These are phyloP conservation scores for Phytophthora megakarya DNA, from an alignment of 352 stramenopile genomes.

Conservation along the genomic window DNA sequence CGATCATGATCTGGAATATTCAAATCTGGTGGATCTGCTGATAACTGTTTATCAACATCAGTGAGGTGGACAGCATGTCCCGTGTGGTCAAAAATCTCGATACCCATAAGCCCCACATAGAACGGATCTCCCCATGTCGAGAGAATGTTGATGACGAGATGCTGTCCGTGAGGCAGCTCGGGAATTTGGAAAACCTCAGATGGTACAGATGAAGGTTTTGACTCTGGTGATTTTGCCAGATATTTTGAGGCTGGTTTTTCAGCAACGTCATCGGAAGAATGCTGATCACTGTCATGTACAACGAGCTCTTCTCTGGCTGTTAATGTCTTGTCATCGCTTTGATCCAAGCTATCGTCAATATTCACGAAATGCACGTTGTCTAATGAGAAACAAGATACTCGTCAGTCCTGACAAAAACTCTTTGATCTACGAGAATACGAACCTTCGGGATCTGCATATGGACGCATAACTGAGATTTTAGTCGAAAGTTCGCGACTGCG, in stretches of 20 bases:
- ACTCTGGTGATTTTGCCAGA: conserved; percentile 19
- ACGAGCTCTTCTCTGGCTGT: conserved; percentile 14
- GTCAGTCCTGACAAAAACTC: not conserved
- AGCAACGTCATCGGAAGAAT: not conserved
- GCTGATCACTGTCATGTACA: conserved; percentile 3
- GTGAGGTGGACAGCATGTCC: conserved; percentile 67
- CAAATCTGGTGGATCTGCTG: conserved; percentile 78
- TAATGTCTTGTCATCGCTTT: conserved; percentile 7
- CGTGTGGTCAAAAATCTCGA: conserved; percentile 89
- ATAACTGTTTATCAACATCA: conserved; percentile 71
- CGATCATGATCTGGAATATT: conserved; percentile 82
- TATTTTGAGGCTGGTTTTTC: conserved; percentile 29
- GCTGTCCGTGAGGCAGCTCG: conserved; percentile 66
- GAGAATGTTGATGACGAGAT: conserved; percentile 84
- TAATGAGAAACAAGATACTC: not conserved
- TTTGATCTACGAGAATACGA: not conserved
- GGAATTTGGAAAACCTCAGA: conserved; percentile 69
- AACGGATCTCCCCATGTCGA: conserved; percentile 91
- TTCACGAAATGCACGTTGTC: conserved; percentile 82
- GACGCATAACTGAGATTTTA: conserved; percentile 66
- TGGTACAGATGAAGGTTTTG: conserved; percentile 15
- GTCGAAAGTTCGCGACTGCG: conserved; percentile 63
- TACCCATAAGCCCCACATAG: conserved; percentile 90
- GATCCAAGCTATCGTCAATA: conserved; percentile 58
- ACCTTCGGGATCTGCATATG: conserved; percentile 67